A percentile compares a stretch with the other conserved stretches of the same genome.
phyloP scores from a whole-genome alignment of 1,284 basidiomycete species.

The Austropuccinia psidii region DNA sequence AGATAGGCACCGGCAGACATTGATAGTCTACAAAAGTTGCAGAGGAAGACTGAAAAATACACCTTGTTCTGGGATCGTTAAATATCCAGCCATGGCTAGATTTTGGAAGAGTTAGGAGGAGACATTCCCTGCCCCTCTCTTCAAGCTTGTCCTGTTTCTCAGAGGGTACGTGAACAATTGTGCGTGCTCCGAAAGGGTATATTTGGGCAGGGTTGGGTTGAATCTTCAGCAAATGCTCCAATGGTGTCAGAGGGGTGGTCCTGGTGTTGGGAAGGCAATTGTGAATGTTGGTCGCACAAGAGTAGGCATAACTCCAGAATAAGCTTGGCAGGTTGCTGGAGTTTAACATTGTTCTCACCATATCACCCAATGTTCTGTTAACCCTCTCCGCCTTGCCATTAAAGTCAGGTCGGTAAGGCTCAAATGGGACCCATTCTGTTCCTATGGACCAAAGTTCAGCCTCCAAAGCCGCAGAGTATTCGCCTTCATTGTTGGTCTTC shows the following conservation, averaged over 20 bases:
- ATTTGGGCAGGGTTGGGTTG: background rate
- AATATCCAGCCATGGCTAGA: background rate
- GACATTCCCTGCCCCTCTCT: background rate
- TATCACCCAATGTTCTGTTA: conserved; percentile 4
- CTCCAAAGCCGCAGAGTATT: too few species aligned
- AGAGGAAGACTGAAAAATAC: background rate
- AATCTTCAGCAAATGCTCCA: background rate
- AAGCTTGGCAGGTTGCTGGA: background rate
- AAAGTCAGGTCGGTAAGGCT: background rate
- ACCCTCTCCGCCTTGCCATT: conserved; percentile 18
- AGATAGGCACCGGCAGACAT: background rate
- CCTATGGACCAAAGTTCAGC: background rate
- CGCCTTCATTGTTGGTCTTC: too few species aligned
- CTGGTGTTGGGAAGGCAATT: background rate
- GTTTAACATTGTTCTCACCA: background rate
- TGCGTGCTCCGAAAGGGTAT: background rate
- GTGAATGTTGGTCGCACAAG: background rate
- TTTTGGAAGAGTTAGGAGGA: background rate
- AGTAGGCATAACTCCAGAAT: conserved; percentile 21
- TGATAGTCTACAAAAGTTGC: background rate
- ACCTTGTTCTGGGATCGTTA: too few species aligned
- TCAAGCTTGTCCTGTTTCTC: background rate
- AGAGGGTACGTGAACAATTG: background rate
- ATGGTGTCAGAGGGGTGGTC: background rate
- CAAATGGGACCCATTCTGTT: background rate